Evolutionary conservation across 345 rosid genomes (phyloP).

Genomic region (Atalantia buxifolia): DNA sequence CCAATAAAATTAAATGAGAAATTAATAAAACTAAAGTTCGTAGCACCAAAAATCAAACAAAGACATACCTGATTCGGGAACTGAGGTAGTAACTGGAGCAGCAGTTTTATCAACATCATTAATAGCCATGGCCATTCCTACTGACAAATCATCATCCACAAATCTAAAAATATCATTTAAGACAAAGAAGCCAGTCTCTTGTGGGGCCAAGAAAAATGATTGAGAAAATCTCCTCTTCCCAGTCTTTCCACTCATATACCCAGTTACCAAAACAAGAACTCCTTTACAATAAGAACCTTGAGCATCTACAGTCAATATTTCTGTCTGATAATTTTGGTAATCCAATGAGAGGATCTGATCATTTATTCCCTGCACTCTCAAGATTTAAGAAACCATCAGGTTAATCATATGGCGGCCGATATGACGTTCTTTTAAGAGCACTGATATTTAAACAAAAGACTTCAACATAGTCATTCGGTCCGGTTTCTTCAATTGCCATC

Average conservation of each 20-base stretch:
- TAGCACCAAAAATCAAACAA: neutral
- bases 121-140: slow-evolving; percentile 7
- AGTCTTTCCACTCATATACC: slow-evolving; percentile 61
- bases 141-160: slow-evolving; percentile 43
- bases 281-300: slow-evolving; percentile 73
- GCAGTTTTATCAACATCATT: no score
- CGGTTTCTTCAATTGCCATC: no score
- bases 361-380: slow-evolving; percentile 63
- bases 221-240: slow-evolving; percentile 65
- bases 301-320: slow-evolving; percentile 72
- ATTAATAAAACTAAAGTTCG: neutral
- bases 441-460: no score
- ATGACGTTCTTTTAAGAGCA: no score
- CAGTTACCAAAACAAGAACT: slow-evolving; percentile 77
- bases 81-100: slow-evolving; percentile 19
- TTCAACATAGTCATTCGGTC: no score
- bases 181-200: slow-evolving; percentile 90
- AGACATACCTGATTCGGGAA: slow-evolving; percentile 32
- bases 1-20: no score
- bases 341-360: slow-evolving; percentile 70
- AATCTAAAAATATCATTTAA: slow-evolving; percentile 84
- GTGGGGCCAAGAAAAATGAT: slow-evolving; percentile 89
- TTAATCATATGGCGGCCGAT: no score
- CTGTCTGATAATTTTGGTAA: slow-evolving; percentile 45
- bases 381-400: neutral